Evolutionary conservation across 495 filamentous ascomycete species (phyloP), one percentile per base, ranked within the genome.

Genomic region (Penicillium goetzii): DNA sequence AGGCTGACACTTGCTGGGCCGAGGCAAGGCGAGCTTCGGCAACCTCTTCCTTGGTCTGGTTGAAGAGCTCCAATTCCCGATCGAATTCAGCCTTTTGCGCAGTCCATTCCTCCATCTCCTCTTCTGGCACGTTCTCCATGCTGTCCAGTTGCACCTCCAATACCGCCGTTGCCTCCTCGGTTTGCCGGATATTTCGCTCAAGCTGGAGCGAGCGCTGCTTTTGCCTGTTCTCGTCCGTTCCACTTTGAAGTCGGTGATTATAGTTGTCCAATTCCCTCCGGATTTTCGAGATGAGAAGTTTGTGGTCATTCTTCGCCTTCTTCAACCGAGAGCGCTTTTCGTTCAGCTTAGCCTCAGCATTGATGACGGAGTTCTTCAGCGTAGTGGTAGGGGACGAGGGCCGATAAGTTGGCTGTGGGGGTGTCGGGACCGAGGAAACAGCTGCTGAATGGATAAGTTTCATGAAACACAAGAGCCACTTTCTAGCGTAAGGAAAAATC

Each of bases 321-420:
- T 91, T 93, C 68, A 91, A 83, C 21, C 89, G 89, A 38, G 86
- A 82, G 62, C 88, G 90, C 61, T 90, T 88, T 47, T 96, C 92
- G 56, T 85, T 85, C 40, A 96, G 76, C 73, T 91, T 96, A 61
- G 82, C 76, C 65, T 97, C 91, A 17, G 90, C 89, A 17, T 91
- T 86, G 52, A 86, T 83, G 59, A 97, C 95, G 7, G 92, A 96
- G 25, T 92, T 92, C 71, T 89, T 91, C 36, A 97, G 82, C 0
- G 93, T 97, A 7, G 93, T 94, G 12, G 88, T 89, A 3, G 93
- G 93, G n/a, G 92, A 96, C 51, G 91, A 89, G 33, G 91, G 89
- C 64, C 91, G 88, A 64, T 88, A 86, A 17, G 86, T 82, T 25
- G 89, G 85, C 62, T 88, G 85, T 33, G 76, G 81, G 50, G 82